These are phyloP conservation scores for Viola pubescens DNA, from an alignment of 441 rosid genomes.

Conservation along the genomic window DNA sequence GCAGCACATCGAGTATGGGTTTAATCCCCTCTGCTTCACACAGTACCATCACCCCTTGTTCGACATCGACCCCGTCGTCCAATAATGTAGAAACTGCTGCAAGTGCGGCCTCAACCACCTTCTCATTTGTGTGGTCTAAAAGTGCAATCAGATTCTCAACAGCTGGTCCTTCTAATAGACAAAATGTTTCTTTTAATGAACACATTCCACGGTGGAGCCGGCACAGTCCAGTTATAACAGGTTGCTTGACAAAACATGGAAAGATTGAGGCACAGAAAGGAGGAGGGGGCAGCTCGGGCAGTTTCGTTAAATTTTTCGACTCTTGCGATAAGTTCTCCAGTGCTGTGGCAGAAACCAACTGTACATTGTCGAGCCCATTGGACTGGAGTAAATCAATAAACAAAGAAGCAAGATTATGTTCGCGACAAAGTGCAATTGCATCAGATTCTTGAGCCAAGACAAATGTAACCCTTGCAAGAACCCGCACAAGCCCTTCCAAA, in stretches of 20 bases:
- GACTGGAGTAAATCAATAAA: constrained; percentile 70
- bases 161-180: constrained; percentile 74
- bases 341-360: constrained; percentile 83
- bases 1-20: constrained; percentile 52
- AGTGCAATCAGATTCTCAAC: constrained; percentile 83
- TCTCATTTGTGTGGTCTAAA: constrained; percentile 72
- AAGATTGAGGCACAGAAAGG: constrained; percentile 53
- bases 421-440: constrained; percentile 61
- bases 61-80: constrained; percentile 73
- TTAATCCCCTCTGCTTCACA: constrained; percentile 59
- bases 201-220: constrained; percentile 76
- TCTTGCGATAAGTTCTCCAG: constrained; percentile 82
- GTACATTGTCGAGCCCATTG: constrained; percentile 73
- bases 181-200: constrained; percentile 67
- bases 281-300: constrained; percentile 65
- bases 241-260: constrained; percentile 64
- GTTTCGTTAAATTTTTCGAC: constrained; percentile 50
- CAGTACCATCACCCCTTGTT: constrained; percentile 58
- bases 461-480: constrained; percentile 80
- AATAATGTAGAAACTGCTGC: constrained; percentile 78
- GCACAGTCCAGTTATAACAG: constrained; percentile 65
- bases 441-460: constrained; percentile 53
- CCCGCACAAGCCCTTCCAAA: constrained; percentile 77
- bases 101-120: constrained; percentile 81
- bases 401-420: constrained; percentile 49